Conservation (phyloP, 768 basidiomycete genomes). For the Tephrocybe rancida region DNA sequence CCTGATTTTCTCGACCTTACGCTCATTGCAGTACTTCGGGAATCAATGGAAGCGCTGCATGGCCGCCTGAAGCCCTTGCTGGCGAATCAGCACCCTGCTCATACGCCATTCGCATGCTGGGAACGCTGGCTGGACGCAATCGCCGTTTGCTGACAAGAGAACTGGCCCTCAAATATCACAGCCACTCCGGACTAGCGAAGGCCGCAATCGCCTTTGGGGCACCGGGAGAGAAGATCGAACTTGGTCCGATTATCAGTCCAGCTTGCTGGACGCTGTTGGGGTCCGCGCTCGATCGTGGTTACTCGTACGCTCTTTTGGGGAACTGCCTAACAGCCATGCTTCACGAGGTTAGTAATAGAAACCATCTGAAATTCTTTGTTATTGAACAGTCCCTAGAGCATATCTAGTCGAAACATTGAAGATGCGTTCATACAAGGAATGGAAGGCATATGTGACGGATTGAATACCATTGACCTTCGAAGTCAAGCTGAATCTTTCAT, state of each 20-base stretch:
- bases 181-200: slow-evolving; percentile 71
- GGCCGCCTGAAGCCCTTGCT: slow-evolving; percentile 90
- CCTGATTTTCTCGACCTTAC: slow-evolving; percentile 98
- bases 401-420: slow-evolving; percentile 70
- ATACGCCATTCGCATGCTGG: slow-evolving; percentile 93
- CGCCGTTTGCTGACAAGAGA: slow-evolving; percentile 83
- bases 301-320: slow-evolving; percentile 74
- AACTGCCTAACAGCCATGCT: slow-evolving; percentile 70
- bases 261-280: slow-evolving; percentile 63
- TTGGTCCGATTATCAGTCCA: slow-evolving; percentile 65
- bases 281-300: slow-evolving; percentile 48
- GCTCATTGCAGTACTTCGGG: slow-evolving; percentile 89
- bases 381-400: too few species aligned
- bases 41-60: slow-evolving; percentile 94
- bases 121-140: slow-evolving; percentile 95
- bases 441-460: slow-evolving; percentile 80
- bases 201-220: slow-evolving; percentile 77
- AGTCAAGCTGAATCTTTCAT: slow-evolving; percentile 73
- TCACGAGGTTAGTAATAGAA: slow-evolving; percentile 68
- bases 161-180: slow-evolving; percentile 69
- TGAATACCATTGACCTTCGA: slow-evolving; percentile 68
- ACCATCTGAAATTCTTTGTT: too few species aligned
- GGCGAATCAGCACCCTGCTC: slow-evolving; percentile 84
- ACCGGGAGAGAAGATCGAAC: slow-evolving; percentile 59
- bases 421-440: too few species aligned